Conservation (phyloP, 371 early-diverging fungal species). For the Funneliformis caledonium region DNA sequence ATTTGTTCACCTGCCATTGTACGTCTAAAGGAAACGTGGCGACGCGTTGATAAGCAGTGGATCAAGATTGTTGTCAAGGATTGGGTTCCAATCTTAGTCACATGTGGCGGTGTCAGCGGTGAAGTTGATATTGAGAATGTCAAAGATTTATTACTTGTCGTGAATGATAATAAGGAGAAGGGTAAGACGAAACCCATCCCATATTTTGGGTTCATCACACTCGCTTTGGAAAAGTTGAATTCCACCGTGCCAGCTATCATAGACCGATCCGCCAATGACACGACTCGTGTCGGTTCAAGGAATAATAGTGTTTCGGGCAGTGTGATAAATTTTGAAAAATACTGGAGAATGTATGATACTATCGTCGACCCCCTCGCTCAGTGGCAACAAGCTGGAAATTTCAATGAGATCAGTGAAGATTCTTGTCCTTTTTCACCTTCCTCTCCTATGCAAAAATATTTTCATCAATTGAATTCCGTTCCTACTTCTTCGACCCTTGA, state of each 20-base stretch:
- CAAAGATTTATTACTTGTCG: constrained; percentile 39
- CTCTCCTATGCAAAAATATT: constrained; percentile 47
- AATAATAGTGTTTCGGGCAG: constrained; percentile 34
- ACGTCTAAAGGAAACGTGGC: constrained; percentile 79
- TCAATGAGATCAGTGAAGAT: too few species aligned
- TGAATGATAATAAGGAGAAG: constrained; percentile 13
- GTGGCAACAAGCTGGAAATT: constrained; percentile 41
- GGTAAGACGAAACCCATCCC: constrained; percentile 27
- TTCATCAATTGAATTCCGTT: constrained; percentile 48
- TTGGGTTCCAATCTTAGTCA: constrained; percentile 65
- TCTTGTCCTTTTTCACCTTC: constrained; percentile 22
- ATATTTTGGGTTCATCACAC: constrained; percentile 40
- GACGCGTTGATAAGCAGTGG: constrained; percentile 59
- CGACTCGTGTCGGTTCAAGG: constrained; percentile 14
- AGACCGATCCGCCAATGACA: constrained; percentile 4
- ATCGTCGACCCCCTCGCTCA: constrained; percentile 45
- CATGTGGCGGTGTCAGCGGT: constrained; percentile 51
- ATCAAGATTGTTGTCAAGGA: constrained; percentile 54
- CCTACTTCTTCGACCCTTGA: constrained; percentile 36
- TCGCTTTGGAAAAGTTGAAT: constrained; percentile 39
- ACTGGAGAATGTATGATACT: constrained; percentile 49
- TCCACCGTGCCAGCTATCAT: constrained; percentile 19
- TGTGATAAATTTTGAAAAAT: constrained; percentile 53
- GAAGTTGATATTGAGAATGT: constrained; percentile 43
- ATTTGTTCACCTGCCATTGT: constrained; percentile 75